Base-by-base conservation (phyloP, 495 filamentous ascomycete species). In the Hypoxylon rickii region DNA sequence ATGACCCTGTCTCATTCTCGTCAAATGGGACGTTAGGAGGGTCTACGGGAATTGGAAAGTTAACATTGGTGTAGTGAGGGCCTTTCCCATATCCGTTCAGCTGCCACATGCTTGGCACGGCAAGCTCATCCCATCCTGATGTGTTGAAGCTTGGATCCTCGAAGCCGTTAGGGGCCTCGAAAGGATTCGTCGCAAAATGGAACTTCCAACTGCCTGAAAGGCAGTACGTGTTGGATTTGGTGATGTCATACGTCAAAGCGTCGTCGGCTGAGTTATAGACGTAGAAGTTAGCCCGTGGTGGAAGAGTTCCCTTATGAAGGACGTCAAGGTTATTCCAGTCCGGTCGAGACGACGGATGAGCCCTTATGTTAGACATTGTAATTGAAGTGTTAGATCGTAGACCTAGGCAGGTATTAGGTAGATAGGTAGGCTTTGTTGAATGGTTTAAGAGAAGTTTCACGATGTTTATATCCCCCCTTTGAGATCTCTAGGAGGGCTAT, bases 71-170 rank as follows among this genome's bases (percentile, higher is more conserved):
- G 57, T 87, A 87, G 32, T 86, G 82, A 3, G 75, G 76, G 0
- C 64, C 66, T n/a, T 63, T 63, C 5, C 83, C 84, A 51, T 83
- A 80, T 26, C 85, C 85, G 59, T 86, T 81, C 5, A 86, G 64
- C 54, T 88, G 85, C 85, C 85, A 87, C 64, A 84, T 82, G 1
- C 81, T 80, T 0, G 85, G 85, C 3, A 87, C 85, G n/a, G 71
- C 48, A 43, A 84, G 79, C 31, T 72, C 63, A 11, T 65, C 71
- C 81, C 84, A 86, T 46, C 58, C 61, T 13, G 63, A 15, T 3
- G 53, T 55, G 20, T 55, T 51, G 22, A 56, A 50, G 21, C 46
- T 40, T 15, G 73, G 62, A 7, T 68, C 58, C 11, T 63, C 44
- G 48, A 64, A 55, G n/a, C 44, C 22, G 11, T 73, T 71, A 0